Conservation (phyloP, 1,284 basidiomycete genomes). For the Rhodofomes roseus region DNA sequence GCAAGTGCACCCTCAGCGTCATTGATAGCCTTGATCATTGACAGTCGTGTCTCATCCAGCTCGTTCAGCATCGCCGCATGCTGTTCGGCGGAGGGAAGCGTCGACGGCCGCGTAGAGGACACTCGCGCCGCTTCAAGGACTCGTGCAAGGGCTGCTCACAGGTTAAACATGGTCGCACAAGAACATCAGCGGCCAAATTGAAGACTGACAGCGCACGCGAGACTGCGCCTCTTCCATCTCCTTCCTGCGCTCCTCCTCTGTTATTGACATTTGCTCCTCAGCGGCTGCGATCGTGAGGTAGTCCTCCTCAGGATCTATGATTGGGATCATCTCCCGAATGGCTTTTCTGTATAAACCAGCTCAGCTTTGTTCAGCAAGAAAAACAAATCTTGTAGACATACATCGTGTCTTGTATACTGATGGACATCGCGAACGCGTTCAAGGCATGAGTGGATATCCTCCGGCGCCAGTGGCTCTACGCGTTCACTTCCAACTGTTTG, state of each 20-base stretch:
- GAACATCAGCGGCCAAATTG: not conserved
- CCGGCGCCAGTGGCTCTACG: no score
- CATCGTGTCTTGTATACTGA: slow-evolving; percentile 10
- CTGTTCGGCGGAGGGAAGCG: slow-evolving; percentile 61
- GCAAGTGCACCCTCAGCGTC: slow-evolving; percentile 63
- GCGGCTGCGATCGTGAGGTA: slow-evolving; percentile 67
- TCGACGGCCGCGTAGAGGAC: slow-evolving; percentile 65
- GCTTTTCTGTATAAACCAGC: slow-evolving; percentile 45
- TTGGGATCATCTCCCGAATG: slow-evolving; percentile 60
- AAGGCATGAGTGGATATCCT: no score
- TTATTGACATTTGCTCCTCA: slow-evolving; percentile 59
- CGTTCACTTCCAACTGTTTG: no score
- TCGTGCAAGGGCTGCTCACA: slow-evolving; percentile 52
- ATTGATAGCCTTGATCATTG: slow-evolving; percentile 72
- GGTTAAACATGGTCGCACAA: not conserved
- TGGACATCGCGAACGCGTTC: slow-evolving; percentile 5
- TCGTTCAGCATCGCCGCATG: slow-evolving; percentile 61
- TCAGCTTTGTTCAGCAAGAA: not conserved
- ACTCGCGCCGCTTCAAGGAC: slow-evolving; percentile 63
- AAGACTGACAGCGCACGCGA: slow-evolving; percentile 51
- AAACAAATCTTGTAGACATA: not conserved
- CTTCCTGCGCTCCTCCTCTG: slow-evolving; percentile 52
- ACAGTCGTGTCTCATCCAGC: slow-evolving; percentile 57
- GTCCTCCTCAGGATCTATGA: slow-evolving; percentile 74
- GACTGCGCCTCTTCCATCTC: slow-evolving; percentile 61